phyloP scores from a whole-genome alignment of 1,284 basidiomycete species.

The Leccinum ambiguum region DNA sequence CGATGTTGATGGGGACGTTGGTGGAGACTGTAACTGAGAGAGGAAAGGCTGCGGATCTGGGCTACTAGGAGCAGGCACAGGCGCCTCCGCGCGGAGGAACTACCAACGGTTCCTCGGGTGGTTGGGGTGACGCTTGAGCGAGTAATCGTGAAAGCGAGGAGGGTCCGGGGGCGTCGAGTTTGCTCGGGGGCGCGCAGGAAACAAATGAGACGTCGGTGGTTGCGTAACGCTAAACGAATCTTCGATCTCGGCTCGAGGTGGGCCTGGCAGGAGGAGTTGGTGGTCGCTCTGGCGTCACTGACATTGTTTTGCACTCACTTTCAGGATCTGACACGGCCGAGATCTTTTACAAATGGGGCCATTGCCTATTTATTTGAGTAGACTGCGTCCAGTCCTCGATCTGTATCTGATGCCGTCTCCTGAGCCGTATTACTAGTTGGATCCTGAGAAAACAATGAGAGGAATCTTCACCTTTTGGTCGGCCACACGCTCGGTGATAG shows the following conservation, averaged over 20 bases:
- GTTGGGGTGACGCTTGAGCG: conserved; percentile 61
- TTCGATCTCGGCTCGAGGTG: conserved; percentile 66
- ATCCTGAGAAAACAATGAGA: conserved; percentile 46
- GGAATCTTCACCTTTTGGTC: conserved; percentile 62
- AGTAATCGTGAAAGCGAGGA: conserved; percentile 76
- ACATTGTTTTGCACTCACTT: conserved; percentile 34
- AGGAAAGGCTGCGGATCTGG: conserved; percentile 4
- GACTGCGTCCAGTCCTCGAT: conserved; percentile 91
- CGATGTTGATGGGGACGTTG: conserved; percentile 37
- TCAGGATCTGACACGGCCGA: conserved; percentile 40
- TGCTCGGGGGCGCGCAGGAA: conserved; percentile 58
- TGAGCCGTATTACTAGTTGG: conserved; percentile 72
- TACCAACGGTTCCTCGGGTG: conserved; percentile 30
- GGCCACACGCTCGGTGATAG: conserved; percentile 84
- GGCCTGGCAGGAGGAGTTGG: conserved; percentile 40
- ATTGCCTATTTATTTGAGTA: conserved; percentile 57
- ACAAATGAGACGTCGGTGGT: conserved; percentile 61
- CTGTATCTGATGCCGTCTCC: conserved; percentile 90
- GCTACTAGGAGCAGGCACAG: conserved; percentile 6
- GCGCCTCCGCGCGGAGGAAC: conserved; percentile 24
- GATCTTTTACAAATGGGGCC: conserved; percentile 50
- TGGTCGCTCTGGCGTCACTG: conserved; percentile 34
- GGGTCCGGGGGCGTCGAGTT: conserved; percentile 67
- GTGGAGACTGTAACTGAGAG: conserved; percentile 19
- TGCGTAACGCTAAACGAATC: conserved; percentile 63